Evolutionary conservation across 305 asterid species (phyloP).

Genomic region (Ilex paraguariensis): DNA sequence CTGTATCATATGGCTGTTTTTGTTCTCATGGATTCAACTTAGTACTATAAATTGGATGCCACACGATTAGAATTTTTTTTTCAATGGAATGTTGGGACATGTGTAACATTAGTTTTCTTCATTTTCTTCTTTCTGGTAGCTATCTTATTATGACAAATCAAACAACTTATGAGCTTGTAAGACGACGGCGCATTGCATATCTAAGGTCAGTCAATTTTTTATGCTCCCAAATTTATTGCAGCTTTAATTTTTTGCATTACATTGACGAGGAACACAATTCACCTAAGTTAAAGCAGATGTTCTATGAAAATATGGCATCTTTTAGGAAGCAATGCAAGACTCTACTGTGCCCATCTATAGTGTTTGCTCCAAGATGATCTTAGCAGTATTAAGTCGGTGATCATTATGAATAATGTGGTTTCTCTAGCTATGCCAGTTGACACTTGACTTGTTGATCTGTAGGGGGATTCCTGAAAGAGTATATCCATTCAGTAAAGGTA

Average conservation of each 20-base stretch:
- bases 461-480: constrained; percentile 92
- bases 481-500: constrained; percentile 77
- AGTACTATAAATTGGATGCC: too few species aligned
- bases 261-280: too few species aligned
- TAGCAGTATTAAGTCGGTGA: too few species aligned
- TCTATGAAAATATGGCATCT: background rate
- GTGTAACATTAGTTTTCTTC: background rate
- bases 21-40: too few species aligned
- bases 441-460: constrained; percentile 22
- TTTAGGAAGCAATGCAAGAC: too few species aligned
- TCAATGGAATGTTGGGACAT: background rate
- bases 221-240: background rate
- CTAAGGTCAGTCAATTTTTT: constrained; percentile 51
- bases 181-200: constrained; percentile 76
- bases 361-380: too few species aligned
- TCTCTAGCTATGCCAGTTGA: background rate
- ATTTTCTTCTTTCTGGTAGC: constrained; percentile 43
- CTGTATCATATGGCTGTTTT: too few species aligned
- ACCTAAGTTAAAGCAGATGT: background rate
- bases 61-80: background rate
- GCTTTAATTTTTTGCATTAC: too few species aligned
- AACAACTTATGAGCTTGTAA: constrained; percentile 90
- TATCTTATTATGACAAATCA: constrained; percentile 86
- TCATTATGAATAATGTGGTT: too few species aligned
- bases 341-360: too few species aligned